Evolutionary conservation across 1,284 basidiomycete genomes (phyloP).

Genomic region (Papiliotrema nemorosa): DNA sequence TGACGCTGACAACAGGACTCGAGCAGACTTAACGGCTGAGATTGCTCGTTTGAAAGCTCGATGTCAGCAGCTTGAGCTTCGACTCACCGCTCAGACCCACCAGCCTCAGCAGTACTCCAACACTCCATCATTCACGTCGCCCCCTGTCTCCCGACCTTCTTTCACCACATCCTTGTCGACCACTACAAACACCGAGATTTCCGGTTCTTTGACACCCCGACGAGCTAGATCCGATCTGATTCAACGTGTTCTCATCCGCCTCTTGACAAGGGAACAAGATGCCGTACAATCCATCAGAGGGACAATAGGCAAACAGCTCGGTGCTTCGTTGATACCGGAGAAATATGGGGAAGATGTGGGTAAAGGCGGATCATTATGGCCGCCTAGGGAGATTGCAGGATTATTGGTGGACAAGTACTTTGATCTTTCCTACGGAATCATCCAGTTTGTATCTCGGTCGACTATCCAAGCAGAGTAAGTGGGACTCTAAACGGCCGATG

Average conservation of each 20-base stretch:
- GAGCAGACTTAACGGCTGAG: background rate
- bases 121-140: background rate
- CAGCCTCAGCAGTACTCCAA: background rate
- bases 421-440: background rate
- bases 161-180: background rate
- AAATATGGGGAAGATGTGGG: no score
- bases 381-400: background rate
- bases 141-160: background rate
- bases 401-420: background rate
- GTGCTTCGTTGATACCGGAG: background rate
- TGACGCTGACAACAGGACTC: background rate
- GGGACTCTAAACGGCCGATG: background rate
- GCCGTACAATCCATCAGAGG: background rate
- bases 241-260: background rate
- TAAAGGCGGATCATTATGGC: background rate
- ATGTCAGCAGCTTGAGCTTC: background rate
- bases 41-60: background rate
- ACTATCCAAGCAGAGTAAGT: conserved; percentile 1
- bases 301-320: background rate
- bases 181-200: background rate
- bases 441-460: background rate
- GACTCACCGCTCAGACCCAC: background rate
- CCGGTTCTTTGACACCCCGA: background rate
- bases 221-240: background rate
- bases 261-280: conserved; percentile 1